Conservation (phyloP, 306 rosid genomes). For the Trifolium repens region DNA sequence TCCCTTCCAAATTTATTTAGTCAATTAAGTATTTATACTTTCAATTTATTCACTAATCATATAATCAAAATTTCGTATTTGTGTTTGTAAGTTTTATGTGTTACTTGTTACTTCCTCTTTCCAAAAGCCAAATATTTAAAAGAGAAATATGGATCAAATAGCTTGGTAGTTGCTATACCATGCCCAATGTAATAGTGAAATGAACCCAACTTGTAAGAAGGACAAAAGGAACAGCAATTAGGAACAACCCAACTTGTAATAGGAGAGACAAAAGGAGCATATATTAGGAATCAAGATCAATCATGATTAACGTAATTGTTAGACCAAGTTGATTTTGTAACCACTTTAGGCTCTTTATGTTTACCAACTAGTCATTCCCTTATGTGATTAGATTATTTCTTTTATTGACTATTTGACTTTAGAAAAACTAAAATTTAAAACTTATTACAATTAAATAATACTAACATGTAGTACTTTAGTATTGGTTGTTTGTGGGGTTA, state of each 20-base stretch:
- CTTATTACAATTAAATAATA: neutral
- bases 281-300: slow-evolving; percentile 25
- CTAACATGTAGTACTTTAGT: neutral
- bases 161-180: slow-evolving; percentile 20
- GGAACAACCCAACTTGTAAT: slow-evolving; percentile 37
- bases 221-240: slow-evolving; percentile 32
- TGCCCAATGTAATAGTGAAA: slow-evolving; percentile 17
- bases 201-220: slow-evolving; percentile 33
- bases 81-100: too few relatives aligned
- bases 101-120: too few relatives aligned
- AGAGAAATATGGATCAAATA: neutral
- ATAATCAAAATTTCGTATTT: too few relatives aligned
- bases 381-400: slow-evolving; percentile 3
- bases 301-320: slow-evolving; percentile 34
- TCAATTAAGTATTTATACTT: too few relatives aligned
- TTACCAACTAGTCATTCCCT: neutral
- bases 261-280: slow-evolving; percentile 33
- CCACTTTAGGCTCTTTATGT: neutral
- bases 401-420: slow-evolving; percentile 19
- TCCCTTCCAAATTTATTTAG: too few relatives aligned
- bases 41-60: too few relatives aligned
- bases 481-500: slow-evolving; percentile 10
- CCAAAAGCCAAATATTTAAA: neutral
- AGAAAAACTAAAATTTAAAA: neutral
- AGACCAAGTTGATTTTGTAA: slow-evolving; percentile 32